Conservation (phyloP, 2,329 filamentous ascomycete species). For the Neonectria magnoliae region DNA sequence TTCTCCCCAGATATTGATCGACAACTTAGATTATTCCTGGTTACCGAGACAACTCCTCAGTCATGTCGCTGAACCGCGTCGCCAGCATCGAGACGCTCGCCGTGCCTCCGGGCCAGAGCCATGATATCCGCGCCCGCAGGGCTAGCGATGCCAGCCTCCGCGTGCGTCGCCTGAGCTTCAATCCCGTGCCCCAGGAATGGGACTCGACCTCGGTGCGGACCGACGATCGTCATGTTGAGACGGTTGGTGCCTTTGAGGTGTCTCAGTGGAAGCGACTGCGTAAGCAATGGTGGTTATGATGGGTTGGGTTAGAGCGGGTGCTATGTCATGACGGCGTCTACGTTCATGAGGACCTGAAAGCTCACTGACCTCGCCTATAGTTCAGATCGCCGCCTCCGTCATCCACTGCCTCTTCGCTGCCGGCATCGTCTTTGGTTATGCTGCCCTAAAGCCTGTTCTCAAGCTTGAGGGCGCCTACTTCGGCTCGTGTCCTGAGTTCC, state of each 20-base stretch:
- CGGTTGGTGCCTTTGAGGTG: constrained; percentile 64
- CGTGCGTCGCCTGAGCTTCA: constrained; percentile 62
- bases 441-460: constrained; percentile 83
- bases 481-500: constrained; percentile 62
- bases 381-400: constrained; percentile 44
- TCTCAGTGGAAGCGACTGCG: constrained; percentile 63
- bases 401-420: constrained; percentile 75
- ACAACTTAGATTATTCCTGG: background rate
- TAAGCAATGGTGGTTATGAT: constrained; percentile 44
- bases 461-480: constrained; percentile 78
- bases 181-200: constrained; percentile 64
- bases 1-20: background rate
- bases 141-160: constrained; percentile 59
- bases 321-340: background rate
- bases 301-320: background rate
- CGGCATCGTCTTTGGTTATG: constrained; percentile 85
- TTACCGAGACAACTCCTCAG: background rate
- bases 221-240: constrained; percentile 52
- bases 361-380: constrained; percentile 23
- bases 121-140: constrained; percentile 44
- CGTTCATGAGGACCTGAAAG: constrained; percentile 16
- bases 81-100: constrained; percentile 63
- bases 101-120: constrained; percentile 42
- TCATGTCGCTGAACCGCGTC: constrained; percentile 64
- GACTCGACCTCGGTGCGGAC: constrained; percentile 53